Evolutionary conservation across 352 stramenopile genomes (phyloP).

Genomic region (Phytopythium oedochilum): DNA sequence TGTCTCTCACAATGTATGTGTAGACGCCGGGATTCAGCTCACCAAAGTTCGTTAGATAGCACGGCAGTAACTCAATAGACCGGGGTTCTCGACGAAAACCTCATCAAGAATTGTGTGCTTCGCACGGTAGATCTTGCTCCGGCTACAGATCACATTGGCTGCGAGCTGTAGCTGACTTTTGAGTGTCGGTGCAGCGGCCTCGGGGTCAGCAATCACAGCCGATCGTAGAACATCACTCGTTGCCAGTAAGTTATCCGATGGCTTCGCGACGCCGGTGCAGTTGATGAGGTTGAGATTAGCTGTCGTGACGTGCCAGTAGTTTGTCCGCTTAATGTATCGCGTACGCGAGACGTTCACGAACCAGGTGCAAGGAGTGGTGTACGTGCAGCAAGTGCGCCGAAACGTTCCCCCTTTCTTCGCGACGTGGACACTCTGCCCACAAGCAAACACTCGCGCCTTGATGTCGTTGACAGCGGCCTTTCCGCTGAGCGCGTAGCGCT

Average conservation of each 20-base stretch:
- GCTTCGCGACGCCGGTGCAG: constrained; percentile 1
- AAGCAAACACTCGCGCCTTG: neutral
- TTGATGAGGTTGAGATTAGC: constrained; percentile 3
- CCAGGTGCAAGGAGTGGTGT: neutral
- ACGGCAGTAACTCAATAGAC: constrained; percentile 3
- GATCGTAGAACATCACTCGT: neutral
- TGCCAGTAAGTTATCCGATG: constrained; percentile 1
- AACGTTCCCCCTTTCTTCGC: neutral
- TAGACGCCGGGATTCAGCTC: neutral
- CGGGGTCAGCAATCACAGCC: constrained; percentile 2
- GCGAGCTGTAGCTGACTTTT: constrained; percentile 6
- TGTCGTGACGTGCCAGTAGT: constrained; percentile 10
- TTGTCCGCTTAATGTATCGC: neutral
- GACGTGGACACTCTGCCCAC: neutral
- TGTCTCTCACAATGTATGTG: neutral
- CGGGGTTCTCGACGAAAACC: neutral
- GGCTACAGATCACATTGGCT: neutral
- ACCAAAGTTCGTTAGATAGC: constrained; percentile 2
- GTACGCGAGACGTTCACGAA: constrained; percentile 6
- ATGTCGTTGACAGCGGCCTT: neutral
- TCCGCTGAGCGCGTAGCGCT: too few relatives aligned
- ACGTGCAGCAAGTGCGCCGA: neutral
- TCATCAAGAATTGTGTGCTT: constrained; percentile 3
- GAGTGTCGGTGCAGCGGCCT: constrained; percentile 2
- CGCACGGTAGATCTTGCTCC: constrained; percentile 5